Evolutionary conservation across 345 rosid species (phyloP).

Genomic region (Nasturtium officinale): DNA sequence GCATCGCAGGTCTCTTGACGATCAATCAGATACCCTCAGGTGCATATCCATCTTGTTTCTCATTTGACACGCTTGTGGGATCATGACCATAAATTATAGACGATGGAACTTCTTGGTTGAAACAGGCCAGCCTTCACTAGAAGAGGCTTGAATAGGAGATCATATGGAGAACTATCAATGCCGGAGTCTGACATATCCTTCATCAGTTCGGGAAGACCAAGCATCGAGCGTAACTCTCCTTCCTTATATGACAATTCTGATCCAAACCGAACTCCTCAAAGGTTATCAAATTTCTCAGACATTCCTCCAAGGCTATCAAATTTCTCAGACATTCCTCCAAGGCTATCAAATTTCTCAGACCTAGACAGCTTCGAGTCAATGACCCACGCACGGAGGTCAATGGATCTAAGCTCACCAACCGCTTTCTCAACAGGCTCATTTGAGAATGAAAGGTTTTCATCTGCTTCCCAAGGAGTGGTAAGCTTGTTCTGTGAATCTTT

Average conservation of each 20-base stretch:
- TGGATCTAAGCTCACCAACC: slow-evolving; percentile 52
- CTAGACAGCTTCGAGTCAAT: slow-evolving; percentile 60
- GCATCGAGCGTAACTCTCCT: slow-evolving; percentile 61
- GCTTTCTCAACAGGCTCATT: slow-evolving; percentile 47
- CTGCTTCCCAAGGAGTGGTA: slow-evolving; percentile 52
- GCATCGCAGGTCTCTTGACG: slow-evolving; percentile 54
- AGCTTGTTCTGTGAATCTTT: slow-evolving; percentile 12
- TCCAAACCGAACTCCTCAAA: slow-evolving; percentile 38
- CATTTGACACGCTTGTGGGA: slow-evolving; percentile 4
- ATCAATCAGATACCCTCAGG: slow-evolving; percentile 55
- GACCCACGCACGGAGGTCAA: slow-evolving; percentile 48
- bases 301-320: slow-evolving; percentile 55
- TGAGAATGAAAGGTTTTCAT: slow-evolving; percentile 56
- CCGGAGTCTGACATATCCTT: slow-evolving; percentile 72
- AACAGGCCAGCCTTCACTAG: slow-evolving; percentile 72
- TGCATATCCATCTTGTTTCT: slow-evolving; percentile 25
- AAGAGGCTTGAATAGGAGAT: slow-evolving; percentile 54
- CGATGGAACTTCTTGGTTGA: slow-evolving; percentile 19
- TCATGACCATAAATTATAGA: slow-evolving; percentile 6
- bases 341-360: slow-evolving; percentile 68
- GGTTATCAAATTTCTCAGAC: slow-evolving; percentile 66
- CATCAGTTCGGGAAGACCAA: slow-evolving; percentile 76
- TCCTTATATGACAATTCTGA: slow-evolving; percentile 52
- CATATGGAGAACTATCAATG: slow-evolving; percentile 52
- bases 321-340: slow-evolving; percentile 51